Base-by-base conservation (phyloP, 306 rosid species). In the Herpetospermum pedunculosum region DNA sequence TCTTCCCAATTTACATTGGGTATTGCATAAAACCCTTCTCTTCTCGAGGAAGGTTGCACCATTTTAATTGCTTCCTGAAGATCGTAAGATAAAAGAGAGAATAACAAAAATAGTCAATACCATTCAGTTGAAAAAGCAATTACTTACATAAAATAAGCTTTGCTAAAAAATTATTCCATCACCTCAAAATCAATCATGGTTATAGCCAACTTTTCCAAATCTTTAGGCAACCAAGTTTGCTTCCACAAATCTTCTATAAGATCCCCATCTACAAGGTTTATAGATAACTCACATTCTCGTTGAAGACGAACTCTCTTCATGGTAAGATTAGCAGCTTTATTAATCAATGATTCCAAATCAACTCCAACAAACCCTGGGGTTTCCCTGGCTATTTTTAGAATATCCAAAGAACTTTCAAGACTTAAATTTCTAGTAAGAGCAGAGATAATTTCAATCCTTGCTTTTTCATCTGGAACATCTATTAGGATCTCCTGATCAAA, bases 351-450 rank as follows among this genome's bases (percentile, higher is more conserved):
- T 37, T 63, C 70, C 85, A 92, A 85, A 80, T 92, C 98, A 72
- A 90, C 98, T 69, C 92, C 98, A 75, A 92, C 98, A 87, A 82
- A 92, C 52, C 95, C 98, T 28, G 93, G 83, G 0, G 96, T 89
- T 4, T 88, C 77, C 85, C 86, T 81, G 49, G 98, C 98, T 81
- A 92, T 84, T 76, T 88, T 82, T 4, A 7, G 74, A 72, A 90
- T 83, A 80, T 90, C 92, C 78, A 92, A 83, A 23, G 88, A 84
- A 52, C 96, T 92, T 53, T 90, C 95, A 74, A 90, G 77, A 55
- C 65, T 88, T 25, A 88, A 82, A 62, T 81, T 83, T 78, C 69
- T n/a, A 0, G 87, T 83, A 59, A 86, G 80, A 73, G 85, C 85
- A 21, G 92, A 81, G 54, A 87, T 84, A 65, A 88, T 88, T 75